phyloP scores from a whole-genome alignment of 164 flowering plant genomes.

The Vitis rupestris region DNA sequence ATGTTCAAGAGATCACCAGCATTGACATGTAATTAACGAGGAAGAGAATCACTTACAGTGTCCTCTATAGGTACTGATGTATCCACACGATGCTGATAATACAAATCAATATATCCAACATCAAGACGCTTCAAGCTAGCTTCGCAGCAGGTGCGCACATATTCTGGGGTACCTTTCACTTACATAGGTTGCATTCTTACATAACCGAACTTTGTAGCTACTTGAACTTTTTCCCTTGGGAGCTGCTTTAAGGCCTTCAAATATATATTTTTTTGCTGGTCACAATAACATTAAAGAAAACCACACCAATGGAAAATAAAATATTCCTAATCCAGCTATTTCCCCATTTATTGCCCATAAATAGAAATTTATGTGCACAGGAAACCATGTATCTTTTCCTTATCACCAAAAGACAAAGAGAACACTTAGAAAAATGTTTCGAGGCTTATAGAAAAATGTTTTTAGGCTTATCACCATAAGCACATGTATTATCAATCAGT shows the following conservation, averaged over 20 bases:
- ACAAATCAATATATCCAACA: conserved; percentile 23
- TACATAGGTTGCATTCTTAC: neutral
- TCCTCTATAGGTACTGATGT: conserved; percentile 20
- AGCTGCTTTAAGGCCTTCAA: conserved; percentile 27
- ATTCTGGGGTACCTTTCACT: conserved; percentile 21
- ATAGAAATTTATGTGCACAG: too few species aligned
- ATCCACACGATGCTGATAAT: conserved; percentile 26
- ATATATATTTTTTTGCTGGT: neutral
- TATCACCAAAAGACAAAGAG: too few species aligned
- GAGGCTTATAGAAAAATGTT: too few species aligned
- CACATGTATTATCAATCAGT: too few species aligned
- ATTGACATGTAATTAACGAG: neutral
- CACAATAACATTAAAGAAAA: too few species aligned
- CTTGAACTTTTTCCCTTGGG: conserved; percentile 23
- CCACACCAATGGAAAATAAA: neutral
- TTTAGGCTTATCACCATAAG: too few species aligned
- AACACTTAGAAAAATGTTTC: too few species aligned
- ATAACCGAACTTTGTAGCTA: conserved; percentile 27
- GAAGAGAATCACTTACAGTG: neutral
- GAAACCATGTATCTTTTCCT: too few species aligned
- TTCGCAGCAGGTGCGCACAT: conserved; percentile 17
- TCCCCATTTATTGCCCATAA: too few species aligned
- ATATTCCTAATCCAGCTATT: neutral
- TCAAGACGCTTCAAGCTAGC: conserved; percentile 24
- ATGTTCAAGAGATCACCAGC: neutral